These are phyloP conservation scores for Uromyces viciae-fabae DNA, from an alignment of 1,284 basidiomycete species.

Conservation along the genomic window DNA sequence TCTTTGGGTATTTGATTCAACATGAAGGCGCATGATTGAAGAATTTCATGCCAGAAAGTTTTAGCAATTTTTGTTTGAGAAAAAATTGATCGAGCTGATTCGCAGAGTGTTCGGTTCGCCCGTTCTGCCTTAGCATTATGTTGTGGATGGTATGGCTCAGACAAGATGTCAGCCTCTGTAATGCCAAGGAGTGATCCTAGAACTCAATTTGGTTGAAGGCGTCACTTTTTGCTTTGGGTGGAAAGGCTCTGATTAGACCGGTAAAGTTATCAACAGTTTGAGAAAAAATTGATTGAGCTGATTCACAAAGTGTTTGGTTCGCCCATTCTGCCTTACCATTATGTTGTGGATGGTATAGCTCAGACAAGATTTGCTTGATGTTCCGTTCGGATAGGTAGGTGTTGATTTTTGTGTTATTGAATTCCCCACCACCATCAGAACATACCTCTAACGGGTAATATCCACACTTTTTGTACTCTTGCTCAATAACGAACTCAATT, in stretches of 20 bases:
- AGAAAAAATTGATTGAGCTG: too few relatives aligned
- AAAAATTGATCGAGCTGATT: not conserved
- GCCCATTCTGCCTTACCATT: too few relatives aligned
- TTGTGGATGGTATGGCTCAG: not conserved
- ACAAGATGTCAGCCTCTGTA: too few relatives aligned
- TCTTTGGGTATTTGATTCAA: not conserved
- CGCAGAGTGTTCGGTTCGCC: not conserved
- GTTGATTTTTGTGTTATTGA: not conserved
- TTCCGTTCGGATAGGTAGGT: not conserved
- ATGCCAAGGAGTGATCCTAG: too few relatives aligned
- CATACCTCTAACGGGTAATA: not conserved
- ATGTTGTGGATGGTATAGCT: too few relatives aligned
- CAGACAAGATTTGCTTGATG: not conserved
- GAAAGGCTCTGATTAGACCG: too few relatives aligned
- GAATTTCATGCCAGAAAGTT: not conserved
- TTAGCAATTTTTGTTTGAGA: not conserved
- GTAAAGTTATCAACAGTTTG: too few relatives aligned
- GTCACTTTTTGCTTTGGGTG: too few relatives aligned
- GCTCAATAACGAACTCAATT: too few relatives aligned
- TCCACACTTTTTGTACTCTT: too few relatives aligned
- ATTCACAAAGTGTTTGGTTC: too few relatives aligned
- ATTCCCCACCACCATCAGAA: not conserved
- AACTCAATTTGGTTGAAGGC: too few relatives aligned
- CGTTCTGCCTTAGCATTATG: not conserved
- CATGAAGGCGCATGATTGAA: not conserved